A percentile compares a stretch with the other conserved stretches of the same genome.
These are phyloP conservation scores for Linnemannia elongata DNA, from an alignment of 192 early-diverging fungal genomes.

Conservation along the genomic window DNA sequence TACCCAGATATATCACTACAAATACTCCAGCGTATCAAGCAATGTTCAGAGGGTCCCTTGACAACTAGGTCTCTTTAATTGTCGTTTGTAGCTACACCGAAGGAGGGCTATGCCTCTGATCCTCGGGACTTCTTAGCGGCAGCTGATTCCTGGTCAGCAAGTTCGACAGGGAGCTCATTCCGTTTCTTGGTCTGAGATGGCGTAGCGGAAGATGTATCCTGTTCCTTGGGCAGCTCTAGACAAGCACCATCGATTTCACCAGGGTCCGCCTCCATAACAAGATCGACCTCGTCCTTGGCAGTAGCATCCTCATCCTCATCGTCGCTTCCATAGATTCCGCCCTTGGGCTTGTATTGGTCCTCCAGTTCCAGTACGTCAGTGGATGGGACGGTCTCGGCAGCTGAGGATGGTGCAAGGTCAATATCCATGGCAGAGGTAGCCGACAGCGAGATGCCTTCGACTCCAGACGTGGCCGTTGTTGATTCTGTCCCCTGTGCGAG, in stretches of 20 bases:
- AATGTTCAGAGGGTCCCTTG: too few relatives aligned
- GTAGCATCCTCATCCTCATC: constrained; percentile 20
- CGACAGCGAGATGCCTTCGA: not conserved
- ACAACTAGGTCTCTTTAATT: not conserved
- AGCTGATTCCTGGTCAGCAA: not conserved
- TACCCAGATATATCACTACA: too few relatives aligned
- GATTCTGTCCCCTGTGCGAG: not conserved
- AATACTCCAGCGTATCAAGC: too few relatives aligned
- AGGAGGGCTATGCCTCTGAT: constrained; percentile 1
- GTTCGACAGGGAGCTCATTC: constrained; percentile 24
- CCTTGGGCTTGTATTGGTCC: constrained; percentile 23
- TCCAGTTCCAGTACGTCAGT: not conserved
- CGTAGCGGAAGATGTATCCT: constrained; percentile 3
- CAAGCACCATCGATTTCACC: constrained; percentile 53
- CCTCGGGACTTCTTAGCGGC: constrained; percentile 40
- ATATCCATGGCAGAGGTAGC: constrained; percentile 1
- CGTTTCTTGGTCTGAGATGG: constrained; percentile 30
- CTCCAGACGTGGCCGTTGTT: not conserved
- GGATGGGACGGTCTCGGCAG: not conserved
- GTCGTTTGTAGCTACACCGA: not conserved
- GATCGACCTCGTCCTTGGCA: constrained; percentile 50
- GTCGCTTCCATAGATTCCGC: constrained; percentile 37
- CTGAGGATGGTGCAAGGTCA: not conserved
- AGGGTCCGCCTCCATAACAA: constrained; percentile 55
- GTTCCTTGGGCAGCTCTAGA: constrained; percentile 47